Conservation (phyloP, 208 protist species). For the Acanthamoeba healyi region DNA sequence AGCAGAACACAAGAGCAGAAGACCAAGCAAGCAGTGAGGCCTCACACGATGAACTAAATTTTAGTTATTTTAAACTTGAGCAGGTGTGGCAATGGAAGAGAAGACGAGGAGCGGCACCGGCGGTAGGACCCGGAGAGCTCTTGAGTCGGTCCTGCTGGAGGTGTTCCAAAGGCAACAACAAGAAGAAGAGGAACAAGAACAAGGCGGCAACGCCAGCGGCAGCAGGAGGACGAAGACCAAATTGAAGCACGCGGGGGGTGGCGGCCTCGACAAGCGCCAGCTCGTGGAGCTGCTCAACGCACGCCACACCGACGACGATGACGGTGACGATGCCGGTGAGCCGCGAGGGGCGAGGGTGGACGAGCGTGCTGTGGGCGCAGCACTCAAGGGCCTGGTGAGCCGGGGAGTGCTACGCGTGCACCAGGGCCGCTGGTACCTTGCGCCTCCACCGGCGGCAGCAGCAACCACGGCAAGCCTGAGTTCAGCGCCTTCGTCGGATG, state of each 20-base stretch:
- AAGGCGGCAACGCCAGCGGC: not conserved
- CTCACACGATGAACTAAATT: too few species aligned
- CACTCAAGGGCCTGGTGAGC: not conserved
- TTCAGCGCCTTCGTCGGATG: not conserved
- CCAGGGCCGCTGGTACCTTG: slow-evolving; percentile 5
- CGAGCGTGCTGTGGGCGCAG: not conserved
- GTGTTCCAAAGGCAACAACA: not conserved
- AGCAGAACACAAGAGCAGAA: too few species aligned
- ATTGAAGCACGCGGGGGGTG: not conserved
- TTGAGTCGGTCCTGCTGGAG: not conserved
- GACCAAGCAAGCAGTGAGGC: too few species aligned
- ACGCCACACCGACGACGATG: not conserved
- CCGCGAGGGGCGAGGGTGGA: not conserved
- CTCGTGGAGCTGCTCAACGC: not conserved
- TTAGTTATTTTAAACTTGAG: too few species aligned
- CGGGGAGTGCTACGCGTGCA: not conserved
- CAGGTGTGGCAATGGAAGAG: too few species aligned
- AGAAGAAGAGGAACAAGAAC: not conserved
- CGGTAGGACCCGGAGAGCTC: not conserved
- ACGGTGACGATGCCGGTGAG: not conserved
- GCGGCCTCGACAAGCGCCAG: not conserved
- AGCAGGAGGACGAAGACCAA: not conserved
- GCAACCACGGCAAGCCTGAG: too few species aligned
- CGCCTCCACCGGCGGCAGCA: not conserved
- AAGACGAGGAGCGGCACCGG: too few species aligned